Evolutionary conservation across 2,329 filamentous ascomycete genomes (phyloP).

Genomic region (Diaporthe eres): DNA sequence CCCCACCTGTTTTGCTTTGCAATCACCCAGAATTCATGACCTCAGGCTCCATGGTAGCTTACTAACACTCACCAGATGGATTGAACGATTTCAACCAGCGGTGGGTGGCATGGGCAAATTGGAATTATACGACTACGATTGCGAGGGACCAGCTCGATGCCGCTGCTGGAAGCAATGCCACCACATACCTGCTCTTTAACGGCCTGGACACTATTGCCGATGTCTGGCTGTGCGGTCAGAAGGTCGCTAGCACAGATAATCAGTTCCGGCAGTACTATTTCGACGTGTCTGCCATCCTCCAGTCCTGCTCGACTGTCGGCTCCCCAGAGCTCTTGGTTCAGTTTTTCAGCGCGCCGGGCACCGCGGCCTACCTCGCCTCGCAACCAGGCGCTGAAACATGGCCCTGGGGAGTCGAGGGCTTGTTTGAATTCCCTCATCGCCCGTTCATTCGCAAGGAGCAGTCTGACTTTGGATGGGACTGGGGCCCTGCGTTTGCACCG

Average conservation of each 20-base stretch:
- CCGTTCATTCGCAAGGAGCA: constrained; percentile 73
- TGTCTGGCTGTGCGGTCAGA: constrained; percentile 67
- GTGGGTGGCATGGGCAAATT: constrained; percentile 71
- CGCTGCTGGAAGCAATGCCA: constrained; percentile 46
- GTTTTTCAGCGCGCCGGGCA: constrained; percentile 67
- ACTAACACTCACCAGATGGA: constrained; percentile 48
- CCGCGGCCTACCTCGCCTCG: constrained; percentile 65
- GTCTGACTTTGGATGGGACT: constrained; percentile 76
- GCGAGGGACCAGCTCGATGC: constrained; percentile 48
- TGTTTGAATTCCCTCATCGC: constrained; percentile 66
- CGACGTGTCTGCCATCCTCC: constrained; percentile 64
- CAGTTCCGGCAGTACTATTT: constrained; percentile 75
- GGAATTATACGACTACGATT: constrained; percentile 71
- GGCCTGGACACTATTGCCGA: constrained; percentile 73
- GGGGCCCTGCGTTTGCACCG: constrained; percentile 73
- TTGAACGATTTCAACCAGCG: constrained; percentile 72
- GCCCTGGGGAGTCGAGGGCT: constrained; percentile 61
- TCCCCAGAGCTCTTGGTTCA: constrained; percentile 62
- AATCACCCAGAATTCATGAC: background rate
- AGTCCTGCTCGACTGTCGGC: constrained; percentile 53
- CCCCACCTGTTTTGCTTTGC: background rate
- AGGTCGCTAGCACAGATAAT: constrained; percentile 70
- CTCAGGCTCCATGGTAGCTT: background rate
- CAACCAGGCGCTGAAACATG: constrained; percentile 65
- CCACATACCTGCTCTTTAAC: constrained; percentile 71